Evolutionary conservation across 208 protist genomes (phyloP).

Genomic region (Leishmania martiniquensis): DNA sequence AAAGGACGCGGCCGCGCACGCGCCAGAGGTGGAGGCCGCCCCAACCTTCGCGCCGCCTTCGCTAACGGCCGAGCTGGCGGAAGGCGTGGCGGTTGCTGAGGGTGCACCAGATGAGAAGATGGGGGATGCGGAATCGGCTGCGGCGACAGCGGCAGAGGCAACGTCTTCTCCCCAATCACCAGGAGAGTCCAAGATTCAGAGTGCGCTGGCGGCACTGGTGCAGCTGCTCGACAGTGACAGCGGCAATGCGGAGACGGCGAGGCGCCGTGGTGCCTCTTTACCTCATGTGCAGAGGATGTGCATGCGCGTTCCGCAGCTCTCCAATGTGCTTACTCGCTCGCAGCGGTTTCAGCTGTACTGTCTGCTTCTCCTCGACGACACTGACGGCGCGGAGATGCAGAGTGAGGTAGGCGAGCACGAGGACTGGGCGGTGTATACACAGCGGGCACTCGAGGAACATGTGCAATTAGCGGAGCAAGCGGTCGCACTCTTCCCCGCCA

Average conservation of each 20-base stretch:
- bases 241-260: not conserved
- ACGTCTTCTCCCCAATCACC: not conserved
- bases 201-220: conserved; percentile 17
- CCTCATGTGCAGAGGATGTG: conserved; percentile 58
- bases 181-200: conserved; percentile 7
- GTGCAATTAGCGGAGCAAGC: conserved; percentile 32
- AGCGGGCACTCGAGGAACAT: conserved; percentile 37
- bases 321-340: conserved; percentile 34
- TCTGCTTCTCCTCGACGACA: conserved; percentile 48
- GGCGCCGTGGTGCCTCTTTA: conserved; percentile 9
- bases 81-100: not conserved
- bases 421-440: conserved; percentile 22
- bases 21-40: not conserved
- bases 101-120: not conserved
- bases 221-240: conserved; percentile 24
- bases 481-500: conserved; percentile 17
- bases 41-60: not conserved
- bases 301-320: conserved; percentile 62
- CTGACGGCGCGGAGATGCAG: not conserved
- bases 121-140: not conserved
- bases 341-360: conserved; percentile 60
- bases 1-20: not conserved
- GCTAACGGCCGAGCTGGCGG: not conserved
- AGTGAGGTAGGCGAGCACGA: not conserved
- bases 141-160: not conserved